Percentiles rank a stretch among this genome's conserved stretches.
phyloP scores from a whole-genome alignment of 1,284 basidiomycete species.

The Ceratobasidium sp. region DNA sequence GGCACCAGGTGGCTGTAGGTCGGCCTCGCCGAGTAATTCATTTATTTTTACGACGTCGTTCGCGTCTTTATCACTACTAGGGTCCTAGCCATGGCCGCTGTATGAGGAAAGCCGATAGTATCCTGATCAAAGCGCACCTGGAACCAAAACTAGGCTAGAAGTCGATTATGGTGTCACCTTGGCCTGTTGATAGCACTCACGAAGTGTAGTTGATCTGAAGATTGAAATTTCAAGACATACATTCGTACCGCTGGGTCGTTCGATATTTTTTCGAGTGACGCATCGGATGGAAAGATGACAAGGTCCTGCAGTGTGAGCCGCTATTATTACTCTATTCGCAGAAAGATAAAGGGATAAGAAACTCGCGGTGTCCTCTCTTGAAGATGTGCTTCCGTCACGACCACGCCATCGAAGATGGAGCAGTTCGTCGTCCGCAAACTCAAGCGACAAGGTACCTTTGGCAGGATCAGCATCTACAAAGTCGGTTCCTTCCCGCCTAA shows the following conservation, averaged over 20 bases:
- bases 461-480: conserved; percentile 67
- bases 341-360: neutral
- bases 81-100: conserved; percentile 18
- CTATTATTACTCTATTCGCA: neutral
- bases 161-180: neutral
- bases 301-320: conserved; percentile 61
- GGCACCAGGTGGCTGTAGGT: conserved; percentile 18
- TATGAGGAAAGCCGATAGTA: neutral
- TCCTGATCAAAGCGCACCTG: conserved; percentile 60
- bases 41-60: conserved; percentile 42
- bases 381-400: conserved; percentile 57
- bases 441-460: conserved; percentile 73
- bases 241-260: conserved; percentile 67
- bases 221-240: conserved; percentile 80
- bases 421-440: conserved; percentile 72
- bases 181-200: conserved; percentile 57
- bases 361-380: conserved; percentile 65
- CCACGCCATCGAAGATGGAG: conserved; percentile 81
- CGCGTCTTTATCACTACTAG: conserved; percentile 27
- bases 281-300: conserved; percentile 78
- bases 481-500: conserved; percentile 68
- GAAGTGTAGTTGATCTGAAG: conserved; percentile 79
- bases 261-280: conserved; percentile 71
- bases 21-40: conserved; percentile 19
- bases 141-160: conserved; percentile 72